Evolutionary conservation across 208 protist genomes (phyloP), one percentile per base, ranked within the genome.

Genomic region (Leishmania lainsoni): DNA sequence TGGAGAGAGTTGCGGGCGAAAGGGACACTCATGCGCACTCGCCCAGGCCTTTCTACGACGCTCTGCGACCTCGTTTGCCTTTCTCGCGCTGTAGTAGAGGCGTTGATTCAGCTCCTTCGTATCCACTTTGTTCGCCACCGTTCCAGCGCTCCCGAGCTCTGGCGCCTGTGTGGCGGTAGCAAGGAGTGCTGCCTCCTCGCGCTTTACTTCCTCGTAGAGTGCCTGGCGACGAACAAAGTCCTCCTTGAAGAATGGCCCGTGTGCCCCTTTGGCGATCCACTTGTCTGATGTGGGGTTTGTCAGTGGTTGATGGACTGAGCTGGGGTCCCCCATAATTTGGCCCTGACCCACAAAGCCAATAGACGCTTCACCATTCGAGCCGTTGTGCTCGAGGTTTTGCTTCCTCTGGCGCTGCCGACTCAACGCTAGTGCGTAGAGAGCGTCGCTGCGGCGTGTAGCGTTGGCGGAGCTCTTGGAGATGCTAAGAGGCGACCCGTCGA

Each of bases 241-340:
- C 29, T 87, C 59, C 49, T 91, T 39, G 73, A 96, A 96, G 51
- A 97, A 87, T n/a, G 73, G 68, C n/a, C 85, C 80, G 83, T 96
- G 94, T n/a, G 87, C 82, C 16, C 92, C 85, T n/a, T 87, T 87
- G 14, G 87, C 83, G 71, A 97, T 97, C 91, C 91, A 96, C 59
- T 83, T 76, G 29, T 91, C 83, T 0, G 88, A 94, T 2, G 87
- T 76, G 0, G 92, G 91, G 61, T 94, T 97, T 0, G 88, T 95
- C 35, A 70, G 29, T 0, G 92, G 94, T 32, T 85, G 81, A 85
- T 89, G 70, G 59, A 73, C 22, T 9, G 35, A 26, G 32, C 48
- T 72, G 14, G 51, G 49, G 35, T 73, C 82, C 0, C 39, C 6
- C 1, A 22, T 54, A 26, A 83, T 58, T 8, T 58, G 14, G 0